A percentile compares a stretch with the other conserved stretches of the same genome.
phyloP scores from a whole-genome alignment of 441 rosid species.

The Populus hybrid region DNA sequence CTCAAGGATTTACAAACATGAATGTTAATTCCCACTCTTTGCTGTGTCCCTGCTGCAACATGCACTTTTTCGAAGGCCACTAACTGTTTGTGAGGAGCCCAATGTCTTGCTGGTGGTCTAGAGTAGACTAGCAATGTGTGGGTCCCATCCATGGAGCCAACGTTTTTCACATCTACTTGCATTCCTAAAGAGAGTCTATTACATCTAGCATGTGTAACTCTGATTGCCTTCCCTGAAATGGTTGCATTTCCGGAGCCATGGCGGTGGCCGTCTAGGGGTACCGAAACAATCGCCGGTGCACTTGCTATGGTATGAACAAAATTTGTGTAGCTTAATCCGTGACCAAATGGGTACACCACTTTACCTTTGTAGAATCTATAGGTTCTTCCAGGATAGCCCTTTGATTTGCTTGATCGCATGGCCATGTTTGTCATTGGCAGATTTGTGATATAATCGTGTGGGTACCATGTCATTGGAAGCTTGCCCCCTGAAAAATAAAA shows the following conservation, averaged over 20 bases:
- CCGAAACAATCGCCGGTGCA: slow-evolving; percentile 50
- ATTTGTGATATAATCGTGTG: slow-evolving; percentile 60
- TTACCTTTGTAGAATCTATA: slow-evolving; percentile 80
- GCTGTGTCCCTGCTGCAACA: slow-evolving; percentile 46
- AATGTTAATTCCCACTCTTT: slow-evolving; percentile 52
- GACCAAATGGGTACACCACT: slow-evolving; percentile 82
- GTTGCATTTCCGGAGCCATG: slow-evolving; percentile 31
- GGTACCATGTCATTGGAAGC: slow-evolving; percentile 98
- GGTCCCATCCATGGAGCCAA: slow-evolving; percentile 65
- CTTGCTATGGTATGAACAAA: slow-evolving; percentile 53
- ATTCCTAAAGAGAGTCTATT: slow-evolving; percentile 48
- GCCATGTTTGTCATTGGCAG: slow-evolving; percentile 88
- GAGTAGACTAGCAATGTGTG: slow-evolving; percentile 71
- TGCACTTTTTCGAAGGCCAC: slow-evolving; percentile 69
- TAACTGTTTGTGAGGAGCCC: slow-evolving; percentile 80
- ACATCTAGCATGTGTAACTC: slow-evolving; percentile 71
- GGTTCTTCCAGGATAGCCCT: slow-evolving; percentile 74
- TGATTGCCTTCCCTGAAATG: slow-evolving; percentile 48
- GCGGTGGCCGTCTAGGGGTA: slow-evolving; percentile 53
- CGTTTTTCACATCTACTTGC: slow-evolving; percentile 62
- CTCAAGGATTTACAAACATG: slow-evolving; percentile 85
- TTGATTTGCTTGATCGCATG: slow-evolving; percentile 58
- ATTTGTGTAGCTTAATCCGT: slow-evolving; percentile 75
- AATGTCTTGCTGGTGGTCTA: slow-evolving; percentile 53
- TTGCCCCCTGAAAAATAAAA: slow-evolving; percentile 49